A percentile compares a stretch with the other conserved stretches of the same genome.
phyloP scores from a whole-genome alignment of 805 yeast genomes.

The Candida chilensis region DNA sequence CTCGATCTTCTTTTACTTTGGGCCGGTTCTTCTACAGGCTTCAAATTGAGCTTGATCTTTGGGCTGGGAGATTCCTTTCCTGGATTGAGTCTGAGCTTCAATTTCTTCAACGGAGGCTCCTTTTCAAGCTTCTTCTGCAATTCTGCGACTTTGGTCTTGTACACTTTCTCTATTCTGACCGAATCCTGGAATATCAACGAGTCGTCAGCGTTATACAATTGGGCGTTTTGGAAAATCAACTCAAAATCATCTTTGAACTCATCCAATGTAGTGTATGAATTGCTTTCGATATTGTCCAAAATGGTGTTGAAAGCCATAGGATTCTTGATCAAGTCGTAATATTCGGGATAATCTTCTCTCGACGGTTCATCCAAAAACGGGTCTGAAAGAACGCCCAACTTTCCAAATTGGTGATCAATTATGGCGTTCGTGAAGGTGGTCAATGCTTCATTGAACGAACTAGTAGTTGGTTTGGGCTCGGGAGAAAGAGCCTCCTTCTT shows the following conservation, averaged over 20 bases:
- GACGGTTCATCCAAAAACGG: slow-evolving; percentile 75
- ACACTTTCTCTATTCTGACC: slow-evolving; percentile 41
- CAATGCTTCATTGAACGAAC: slow-evolving; percentile 12
- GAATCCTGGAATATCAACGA: slow-evolving; percentile 72
- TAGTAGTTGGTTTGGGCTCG: slow-evolving; percentile 8
- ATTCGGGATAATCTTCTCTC: slow-evolving; percentile 68
- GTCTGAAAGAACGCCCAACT: slow-evolving; percentile 45
- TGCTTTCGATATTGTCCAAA: slow-evolving; percentile 37
- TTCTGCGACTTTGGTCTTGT: slow-evolving; percentile 28
- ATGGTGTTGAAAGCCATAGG: slow-evolving; percentile 71
- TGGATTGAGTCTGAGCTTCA: slow-evolving; percentile 17
- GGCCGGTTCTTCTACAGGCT: slow-evolving; percentile 6
- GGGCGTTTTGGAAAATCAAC: slow-evolving; percentile 72
- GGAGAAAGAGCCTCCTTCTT: slow-evolving; percentile 3
- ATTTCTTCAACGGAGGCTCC: slow-evolving; percentile 7
- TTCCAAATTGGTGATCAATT: slow-evolving; percentile 34
- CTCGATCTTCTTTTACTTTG: slow-evolving; percentile 8
- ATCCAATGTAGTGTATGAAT: slow-evolving; percentile 44
- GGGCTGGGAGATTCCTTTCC: slow-evolving; percentile 10
- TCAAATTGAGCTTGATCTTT: slow-evolving; percentile 16
- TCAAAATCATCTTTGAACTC: slow-evolving; percentile 50
- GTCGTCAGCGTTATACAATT: slow-evolving; percentile 64
- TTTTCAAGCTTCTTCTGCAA: slow-evolving; percentile 7
- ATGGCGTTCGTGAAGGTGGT: slow-evolving; percentile 24
- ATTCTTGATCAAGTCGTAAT: slow-evolving; percentile 57